A percentile compares a stretch with the other conserved stretches of the same genome.
These are phyloP conservation scores for Scedosporium minutisporum DNA, from an alignment of 2,329 filamentous ascomycete genomes.

Conservation along the genomic window DNA sequence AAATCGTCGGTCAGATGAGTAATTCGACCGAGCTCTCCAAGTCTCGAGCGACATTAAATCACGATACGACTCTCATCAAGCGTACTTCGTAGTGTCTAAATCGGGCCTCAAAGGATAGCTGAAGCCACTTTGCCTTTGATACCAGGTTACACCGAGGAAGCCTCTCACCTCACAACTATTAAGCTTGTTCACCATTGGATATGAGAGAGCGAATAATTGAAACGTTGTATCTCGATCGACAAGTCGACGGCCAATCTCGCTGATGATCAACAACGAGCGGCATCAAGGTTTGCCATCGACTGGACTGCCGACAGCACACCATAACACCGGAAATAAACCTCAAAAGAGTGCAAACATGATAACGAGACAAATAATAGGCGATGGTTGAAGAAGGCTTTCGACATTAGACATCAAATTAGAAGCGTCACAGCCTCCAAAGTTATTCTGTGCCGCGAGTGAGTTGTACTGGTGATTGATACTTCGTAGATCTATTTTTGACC, in stretches of 20 bases:
- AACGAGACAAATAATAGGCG: neutral
- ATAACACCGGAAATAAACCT: too few species aligned
- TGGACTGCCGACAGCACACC: too few species aligned
- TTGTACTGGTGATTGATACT: neutral
- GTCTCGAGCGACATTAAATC: neutral
- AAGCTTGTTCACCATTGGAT: neutral
- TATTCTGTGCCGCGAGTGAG: neutral
- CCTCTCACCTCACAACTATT: neutral
- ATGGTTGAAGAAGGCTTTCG: neutral
- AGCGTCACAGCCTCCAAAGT: neutral
- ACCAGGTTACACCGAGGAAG: neutral
- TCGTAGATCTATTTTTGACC: neutral
- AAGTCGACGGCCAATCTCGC: neutral
- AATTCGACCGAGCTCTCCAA: neutral
- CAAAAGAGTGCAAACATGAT: neutral
- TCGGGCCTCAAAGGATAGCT: neutral
- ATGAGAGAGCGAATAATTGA: neutral
- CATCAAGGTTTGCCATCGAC: too few species aligned
- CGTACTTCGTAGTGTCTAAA: neutral
- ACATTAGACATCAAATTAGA: neutral
- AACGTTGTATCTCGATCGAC: neutral
- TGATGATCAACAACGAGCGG: too few species aligned
- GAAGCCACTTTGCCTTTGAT: neutral
- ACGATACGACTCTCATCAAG: neutral
- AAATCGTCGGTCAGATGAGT: neutral